Percentiles rank a stretch among this genome's conserved stretches.
phyloP scores from a whole-genome alignment of 2,329 filamentous ascomycete genomes.

The Hirsutella minnesotensis region DNA sequence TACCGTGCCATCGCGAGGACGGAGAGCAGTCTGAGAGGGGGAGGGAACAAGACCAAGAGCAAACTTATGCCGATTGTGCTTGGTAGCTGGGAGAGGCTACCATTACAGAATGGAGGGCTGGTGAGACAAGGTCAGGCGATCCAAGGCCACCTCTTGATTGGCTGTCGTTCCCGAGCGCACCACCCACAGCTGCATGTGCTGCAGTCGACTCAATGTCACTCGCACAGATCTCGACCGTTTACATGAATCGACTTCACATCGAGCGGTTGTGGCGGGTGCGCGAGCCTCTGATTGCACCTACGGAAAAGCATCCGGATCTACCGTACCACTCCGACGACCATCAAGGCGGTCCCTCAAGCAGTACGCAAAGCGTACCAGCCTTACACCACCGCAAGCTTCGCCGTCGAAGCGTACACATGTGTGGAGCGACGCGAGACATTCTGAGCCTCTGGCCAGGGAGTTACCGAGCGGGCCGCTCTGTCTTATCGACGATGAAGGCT shows the following conservation, averaged over 20 bases:
- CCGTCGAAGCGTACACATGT: too few relatives aligned
- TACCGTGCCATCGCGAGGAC: too few relatives aligned
- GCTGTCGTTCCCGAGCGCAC: neutral
- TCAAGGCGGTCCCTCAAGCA: neutral
- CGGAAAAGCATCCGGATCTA: neutral
- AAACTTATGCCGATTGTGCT: too few relatives aligned
- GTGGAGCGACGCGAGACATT: too few relatives aligned
- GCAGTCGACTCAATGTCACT: neutral
- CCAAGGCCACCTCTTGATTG: slow-evolving; percentile 1
- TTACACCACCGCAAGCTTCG: too few relatives aligned
- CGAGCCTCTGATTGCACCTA: neutral
- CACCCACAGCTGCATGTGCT: neutral
- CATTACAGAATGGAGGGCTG: neutral
- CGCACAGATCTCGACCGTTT: neutral
- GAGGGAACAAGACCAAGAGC: too few relatives aligned
- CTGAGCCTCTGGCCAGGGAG: too few relatives aligned
- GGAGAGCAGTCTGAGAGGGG: neutral
- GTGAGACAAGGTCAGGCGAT: slow-evolving; percentile 6
- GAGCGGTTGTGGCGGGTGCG: neutral
- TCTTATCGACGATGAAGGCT: too few relatives aligned
- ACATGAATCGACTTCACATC: neutral
- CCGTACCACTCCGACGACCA: neutral
- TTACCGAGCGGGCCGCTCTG: too few relatives aligned
- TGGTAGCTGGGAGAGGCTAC: neutral
- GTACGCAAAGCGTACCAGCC: too few relatives aligned